phyloP scores from a whole-genome alignment of 208 protist species.

The Porcisia hertigi region DNA sequence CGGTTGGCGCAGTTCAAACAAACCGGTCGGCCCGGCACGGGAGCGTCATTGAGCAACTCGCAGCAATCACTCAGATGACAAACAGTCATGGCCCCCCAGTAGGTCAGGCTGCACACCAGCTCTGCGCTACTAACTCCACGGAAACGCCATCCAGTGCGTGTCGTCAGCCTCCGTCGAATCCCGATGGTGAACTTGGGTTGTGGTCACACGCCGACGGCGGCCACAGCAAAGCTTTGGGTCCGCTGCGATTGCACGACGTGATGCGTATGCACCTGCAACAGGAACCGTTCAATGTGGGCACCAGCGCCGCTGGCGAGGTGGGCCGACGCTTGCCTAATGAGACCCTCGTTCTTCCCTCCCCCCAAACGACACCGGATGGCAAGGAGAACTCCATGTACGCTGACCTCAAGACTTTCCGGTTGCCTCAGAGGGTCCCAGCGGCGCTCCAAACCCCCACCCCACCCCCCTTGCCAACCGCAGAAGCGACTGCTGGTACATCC shows the following conservation, averaged over 20 bases:
- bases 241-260: conserved; percentile 4
- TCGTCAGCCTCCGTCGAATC: not conserved
- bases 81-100: not conserved
- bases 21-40: not conserved
- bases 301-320: not conserved
- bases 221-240: not conserved
- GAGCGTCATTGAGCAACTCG: conserved; percentile 26
- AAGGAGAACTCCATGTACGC: conserved; percentile 13
- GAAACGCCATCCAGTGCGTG: not conserved
- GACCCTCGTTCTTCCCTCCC: conserved; percentile 13
- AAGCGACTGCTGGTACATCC: not conserved
- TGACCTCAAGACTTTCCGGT: conserved; percentile 11
- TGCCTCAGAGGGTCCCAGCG: not conserved
- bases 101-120: not conserved
- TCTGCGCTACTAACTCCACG: not conserved
- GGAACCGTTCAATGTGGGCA: conserved; percentile 8
- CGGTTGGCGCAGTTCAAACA: not conserved
- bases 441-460: not conserved
- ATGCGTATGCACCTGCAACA: conserved; percentile 25
- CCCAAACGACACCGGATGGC: conserved; percentile 5
- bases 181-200: not conserved
- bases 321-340: conserved; percentile 15
- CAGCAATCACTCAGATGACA: conserved; percentile 2
- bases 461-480: not conserved
- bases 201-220: not conserved